Base-by-base conservation (phyloP, 1,139 yeast genomes). In the Yamadazyma dushanensis region DNA sequence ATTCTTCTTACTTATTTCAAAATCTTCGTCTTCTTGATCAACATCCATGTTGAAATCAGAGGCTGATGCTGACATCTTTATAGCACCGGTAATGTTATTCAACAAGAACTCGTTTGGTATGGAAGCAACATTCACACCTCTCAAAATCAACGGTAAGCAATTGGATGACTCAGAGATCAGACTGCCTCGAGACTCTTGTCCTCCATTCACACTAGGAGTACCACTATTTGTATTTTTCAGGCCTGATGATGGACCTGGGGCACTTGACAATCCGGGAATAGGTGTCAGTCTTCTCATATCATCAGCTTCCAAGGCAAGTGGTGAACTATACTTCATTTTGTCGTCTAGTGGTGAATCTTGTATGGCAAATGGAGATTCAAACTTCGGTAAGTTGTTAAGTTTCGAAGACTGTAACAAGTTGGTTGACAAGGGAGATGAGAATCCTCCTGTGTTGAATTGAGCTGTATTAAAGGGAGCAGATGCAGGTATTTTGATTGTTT, bases 81-180 rank as follows among this genome's bases (percentile, higher is more conserved):
- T 35, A 3, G 51, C 50, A 6, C 52, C 52, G 9, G 57, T 51
- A n/a, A 58, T 44, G 38, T 64, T 69, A 22, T 63, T 59, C 31
- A 66, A 47, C 26, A 77, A 56, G 43, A 76, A 79, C 10, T 56
- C 51, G 11, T 64, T 61, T 0, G 90, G 89, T 10, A 83, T 76
- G 0, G 83, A 73, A 25, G 71, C 64, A 0, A 80, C 65, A 23
- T 84, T 80, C 39, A 82, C 73, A 31, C 80, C 77, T 38, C 89
- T 59, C 26, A 83, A 54, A 14, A 83, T 66, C 53, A 83, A 76
- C 1, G 88, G 89, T 25, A 82, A 56, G 51, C 80, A 78, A 46
- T 79, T 81, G 1, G 73, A 62, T 0, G 75, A 62, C 37, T 69
- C 75, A 1, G 61, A 47, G 5, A 52, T 36, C 16, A 16, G 34